phyloP scores from a whole-genome alignment of 2,329 filamentous ascomycete species.

The Davidsoniella australis region DNA sequence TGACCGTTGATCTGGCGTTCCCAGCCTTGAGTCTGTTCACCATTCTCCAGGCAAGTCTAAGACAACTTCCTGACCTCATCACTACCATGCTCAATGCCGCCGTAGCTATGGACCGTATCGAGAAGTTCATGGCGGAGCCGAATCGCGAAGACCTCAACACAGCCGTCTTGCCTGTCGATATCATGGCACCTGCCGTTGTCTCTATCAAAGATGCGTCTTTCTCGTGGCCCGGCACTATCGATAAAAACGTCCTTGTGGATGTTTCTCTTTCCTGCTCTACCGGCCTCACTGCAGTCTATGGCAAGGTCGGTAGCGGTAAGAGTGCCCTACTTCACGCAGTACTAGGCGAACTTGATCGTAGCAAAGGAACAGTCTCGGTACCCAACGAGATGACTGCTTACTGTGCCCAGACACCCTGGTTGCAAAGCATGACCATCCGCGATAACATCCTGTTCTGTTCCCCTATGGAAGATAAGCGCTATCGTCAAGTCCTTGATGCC shows the following conservation, averaged over 20 bases:
- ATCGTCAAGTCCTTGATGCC: conserved; percentile 42
- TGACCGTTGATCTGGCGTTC: conserved; percentile 72
- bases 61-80: conserved; percentile 58
- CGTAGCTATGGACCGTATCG: conserved; percentile 68
- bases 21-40: conserved; percentile 68
- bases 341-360: conserved; percentile 50
- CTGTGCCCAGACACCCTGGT: conserved; percentile 44
- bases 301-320: conserved; percentile 44
- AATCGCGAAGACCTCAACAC: conserved; percentile 43
- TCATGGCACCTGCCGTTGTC: conserved; percentile 21
- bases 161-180: conserved; percentile 18
- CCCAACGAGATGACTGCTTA: conserved; percentile 36
- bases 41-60: conserved; percentile 56
- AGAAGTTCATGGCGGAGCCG: conserved; percentile 73
- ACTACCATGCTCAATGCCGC: conserved; percentile 64
- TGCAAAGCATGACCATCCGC: conserved; percentile 47
- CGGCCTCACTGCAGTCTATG: conserved; percentile 38
- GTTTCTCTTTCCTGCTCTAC: conserved; percentile 29
- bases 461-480: conserved; percentile 34
- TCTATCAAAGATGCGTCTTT: conserved; percentile 51
- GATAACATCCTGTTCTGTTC: conserved; percentile 50
- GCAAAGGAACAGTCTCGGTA: conserved; percentile 29
- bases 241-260: conserved; percentile 31
- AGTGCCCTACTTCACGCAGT: conserved; percentile 42
- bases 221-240: conserved; percentile 53